These are phyloP conservation scores for Claviceps sp. DNA, from an alignment of 2,329 filamentous ascomycete genomes.

Conservation along the genomic window DNA sequence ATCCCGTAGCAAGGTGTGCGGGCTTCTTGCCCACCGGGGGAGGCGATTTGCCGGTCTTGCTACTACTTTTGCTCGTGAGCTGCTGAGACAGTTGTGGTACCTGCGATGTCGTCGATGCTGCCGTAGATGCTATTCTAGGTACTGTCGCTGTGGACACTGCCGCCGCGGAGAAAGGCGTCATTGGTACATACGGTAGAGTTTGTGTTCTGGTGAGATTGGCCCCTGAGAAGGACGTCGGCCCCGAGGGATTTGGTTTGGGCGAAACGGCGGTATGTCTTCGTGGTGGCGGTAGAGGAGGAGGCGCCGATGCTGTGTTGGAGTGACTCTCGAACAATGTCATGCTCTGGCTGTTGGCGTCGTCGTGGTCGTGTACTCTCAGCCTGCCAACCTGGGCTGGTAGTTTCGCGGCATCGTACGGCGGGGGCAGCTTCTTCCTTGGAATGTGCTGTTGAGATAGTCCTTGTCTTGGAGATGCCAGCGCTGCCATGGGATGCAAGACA, in stretches of 20 bases:
- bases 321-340: not conserved
- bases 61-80: slow-evolving; percentile 17
- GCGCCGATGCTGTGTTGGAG: slow-evolving; percentile 7
- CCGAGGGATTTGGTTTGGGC: slow-evolving; percentile 3
- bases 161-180: slow-evolving; percentile 15
- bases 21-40: slow-evolving; percentile 52
- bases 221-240: slow-evolving; percentile 2
- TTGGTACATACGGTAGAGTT: slow-evolving; percentile 14
- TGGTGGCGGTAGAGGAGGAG: slow-evolving; percentile 25
- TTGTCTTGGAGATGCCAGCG: slow-evolving; percentile 25
- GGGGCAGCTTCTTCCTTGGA: slow-evolving; percentile 36
- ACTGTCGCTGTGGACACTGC: not conserved
- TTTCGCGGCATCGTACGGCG: slow-evolving; percentile 32
- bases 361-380: slow-evolving; percentile 18
- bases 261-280: slow-evolving; percentile 26
- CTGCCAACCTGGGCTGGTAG: slow-evolving; percentile 33
- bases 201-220: slow-evolving; percentile 12
- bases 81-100: slow-evolving; percentile 19
- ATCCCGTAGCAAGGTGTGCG: slow-evolving; percentile 30
- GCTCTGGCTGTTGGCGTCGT: not conserved
- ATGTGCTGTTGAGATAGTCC: slow-evolving; percentile 26
- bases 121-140: too few relatives aligned
- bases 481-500: slow-evolving; percentile 32
- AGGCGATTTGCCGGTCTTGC: slow-evolving; percentile 22
- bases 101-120: slow-evolving; percentile 20